Conservation (phyloP, 306 rosid genomes). For the Fagus crenata region DNA sequence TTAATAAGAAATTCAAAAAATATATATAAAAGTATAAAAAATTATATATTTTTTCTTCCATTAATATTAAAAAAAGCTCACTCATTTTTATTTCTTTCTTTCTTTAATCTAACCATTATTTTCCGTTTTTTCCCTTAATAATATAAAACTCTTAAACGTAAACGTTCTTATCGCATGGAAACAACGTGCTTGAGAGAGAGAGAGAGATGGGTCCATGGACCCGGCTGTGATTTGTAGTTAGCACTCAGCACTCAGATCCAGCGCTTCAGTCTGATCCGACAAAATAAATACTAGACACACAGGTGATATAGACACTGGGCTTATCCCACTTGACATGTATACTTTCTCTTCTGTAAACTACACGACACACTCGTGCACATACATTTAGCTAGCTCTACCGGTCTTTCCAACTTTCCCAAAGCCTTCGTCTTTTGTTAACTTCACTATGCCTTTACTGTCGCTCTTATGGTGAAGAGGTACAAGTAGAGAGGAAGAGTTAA, state of each 20-base stretch:
- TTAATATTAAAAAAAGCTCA: too few species aligned
- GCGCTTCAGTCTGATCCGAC: too few species aligned
- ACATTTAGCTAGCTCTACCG: background rate
- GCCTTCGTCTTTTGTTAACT: background rate
- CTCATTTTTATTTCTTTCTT: too few species aligned
- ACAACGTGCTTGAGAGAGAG: background rate
- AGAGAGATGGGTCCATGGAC: background rate
- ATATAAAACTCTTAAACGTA: too few species aligned
- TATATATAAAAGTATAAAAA: too few species aligned
- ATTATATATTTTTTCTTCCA: too few species aligned
- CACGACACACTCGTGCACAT: too few species aligned
- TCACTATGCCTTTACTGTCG: background rate
- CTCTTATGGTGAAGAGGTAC: background rate
- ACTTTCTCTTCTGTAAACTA: background rate
- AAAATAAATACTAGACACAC: background rate
- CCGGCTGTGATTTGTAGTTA: too few species aligned
- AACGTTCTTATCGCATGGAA: background rate
- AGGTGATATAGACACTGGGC: background rate
- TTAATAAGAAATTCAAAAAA: too few species aligned
- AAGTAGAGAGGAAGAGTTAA: background rate
- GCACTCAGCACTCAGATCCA: too few species aligned
- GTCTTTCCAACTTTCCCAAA: constrained; percentile 3
- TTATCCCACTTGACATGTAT: background rate
- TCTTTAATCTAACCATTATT: too few species aligned
- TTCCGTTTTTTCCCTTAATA: too few species aligned